Evolutionary conservation across 768 basidiomycete species (phyloP).

Genomic region (Nidularia pulvinata): DNA sequence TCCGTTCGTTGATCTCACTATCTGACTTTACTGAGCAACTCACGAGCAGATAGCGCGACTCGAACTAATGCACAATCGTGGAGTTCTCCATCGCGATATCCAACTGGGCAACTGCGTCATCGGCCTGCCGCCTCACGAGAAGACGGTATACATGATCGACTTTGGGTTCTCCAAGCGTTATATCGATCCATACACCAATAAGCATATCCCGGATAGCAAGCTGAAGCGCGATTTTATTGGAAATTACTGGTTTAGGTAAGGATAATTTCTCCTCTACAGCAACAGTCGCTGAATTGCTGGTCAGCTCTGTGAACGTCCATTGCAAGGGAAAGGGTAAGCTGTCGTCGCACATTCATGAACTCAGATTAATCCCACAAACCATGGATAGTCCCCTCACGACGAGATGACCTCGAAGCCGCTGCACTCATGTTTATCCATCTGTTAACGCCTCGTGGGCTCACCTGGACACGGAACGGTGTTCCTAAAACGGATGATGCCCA

Average conservation of each 20-base stretch:
- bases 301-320: slow-evolving; percentile 70
- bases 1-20: background rate
- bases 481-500: slow-evolving; percentile 71
- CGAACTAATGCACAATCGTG: slow-evolving; percentile 75
- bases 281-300: background rate
- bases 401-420: slow-evolving; percentile 78
- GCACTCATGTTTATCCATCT: slow-evolving; percentile 83
- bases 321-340: slow-evolving; percentile 69
- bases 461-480: slow-evolving; percentile 82
- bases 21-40: slow-evolving; percentile 1
- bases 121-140: slow-evolving; percentile 57
- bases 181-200: slow-evolving; percentile 60
- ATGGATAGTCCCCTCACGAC: slow-evolving; percentile 66
- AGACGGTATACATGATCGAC: slow-evolving; percentile 79
- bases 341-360: slow-evolving; percentile 8
- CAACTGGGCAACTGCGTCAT: slow-evolving; percentile 79
- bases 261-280: background rate
- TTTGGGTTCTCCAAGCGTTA: slow-evolving; percentile 84
- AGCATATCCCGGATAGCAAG: slow-evolving; percentile 74
- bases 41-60: slow-evolving; percentile 61
- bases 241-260: slow-evolving; percentile 81
- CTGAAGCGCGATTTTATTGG: slow-evolving; percentile 75
- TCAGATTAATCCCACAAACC: background rate
- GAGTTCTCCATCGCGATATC: slow-evolving; percentile 77
- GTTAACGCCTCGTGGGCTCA: slow-evolving; percentile 71